These are phyloP conservation scores for Fusarium burgessii DNA, from an alignment of 2,329 filamentous ascomycete species.

Conservation along the genomic window DNA sequence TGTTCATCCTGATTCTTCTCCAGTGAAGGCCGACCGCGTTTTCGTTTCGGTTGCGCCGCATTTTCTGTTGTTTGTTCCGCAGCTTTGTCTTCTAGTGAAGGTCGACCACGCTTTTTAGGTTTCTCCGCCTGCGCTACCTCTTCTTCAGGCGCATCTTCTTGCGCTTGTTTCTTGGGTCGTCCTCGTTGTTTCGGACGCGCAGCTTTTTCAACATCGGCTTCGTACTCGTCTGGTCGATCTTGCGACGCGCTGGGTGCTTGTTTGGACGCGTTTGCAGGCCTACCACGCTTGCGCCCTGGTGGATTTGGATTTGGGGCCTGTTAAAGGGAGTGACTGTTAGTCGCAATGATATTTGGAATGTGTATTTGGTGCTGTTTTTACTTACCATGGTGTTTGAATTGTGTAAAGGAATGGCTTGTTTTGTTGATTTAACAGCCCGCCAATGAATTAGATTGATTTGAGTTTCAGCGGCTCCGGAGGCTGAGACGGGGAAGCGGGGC, in stretches of 20 bases:
- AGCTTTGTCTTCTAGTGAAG: constrained; percentile 36
- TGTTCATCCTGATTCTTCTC: constrained; percentile 21
- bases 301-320: constrained; percentile 47
- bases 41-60: constrained; percentile 49
- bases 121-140: constrained; percentile 22
- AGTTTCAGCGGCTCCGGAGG: constrained; percentile 33
- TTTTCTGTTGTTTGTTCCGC: constrained; percentile 22
- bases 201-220: constrained; percentile 45
- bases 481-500: constrained; percentile 35
- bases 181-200: constrained; percentile 41
- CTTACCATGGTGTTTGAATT: constrained; percentile 27
- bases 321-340: background rate
- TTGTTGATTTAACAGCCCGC: constrained; percentile 23
- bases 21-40: constrained; percentile 52
- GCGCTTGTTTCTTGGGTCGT: constrained; percentile 23
- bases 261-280: constrained; percentile 57
- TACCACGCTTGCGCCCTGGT: constrained; percentile 59
- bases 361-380: background rate
- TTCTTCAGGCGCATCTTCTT: constrained; percentile 13
- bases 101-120: constrained; percentile 46
- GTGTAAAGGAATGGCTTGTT: constrained; percentile 14
- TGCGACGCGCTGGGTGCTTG: constrained; percentile 45
- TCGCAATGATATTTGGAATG: background rate
- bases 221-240: constrained; percentile 39
- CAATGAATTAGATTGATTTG: constrained; percentile 15